Evolutionary conservation across 768 basidiomycete species (phyloP).

Genomic region (Calocybe indica): DNA sequence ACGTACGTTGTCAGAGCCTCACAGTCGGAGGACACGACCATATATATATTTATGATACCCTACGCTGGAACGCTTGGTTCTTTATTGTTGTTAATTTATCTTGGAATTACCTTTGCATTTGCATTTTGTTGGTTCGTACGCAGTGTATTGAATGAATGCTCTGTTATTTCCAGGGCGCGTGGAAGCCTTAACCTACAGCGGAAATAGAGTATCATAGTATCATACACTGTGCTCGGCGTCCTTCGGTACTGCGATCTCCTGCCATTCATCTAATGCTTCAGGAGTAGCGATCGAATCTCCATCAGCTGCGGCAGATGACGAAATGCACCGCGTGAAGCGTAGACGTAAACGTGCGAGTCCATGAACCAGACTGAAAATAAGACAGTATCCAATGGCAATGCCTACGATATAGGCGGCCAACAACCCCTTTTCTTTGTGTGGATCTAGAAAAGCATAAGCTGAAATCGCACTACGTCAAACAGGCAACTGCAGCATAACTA

Average conservation of each 20-base stretch:
- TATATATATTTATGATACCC: too few relatives aligned
- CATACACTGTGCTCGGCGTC: too few relatives aligned
- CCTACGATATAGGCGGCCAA: constrained; percentile 62
- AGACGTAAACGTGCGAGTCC: constrained; percentile 13
- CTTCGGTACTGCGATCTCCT: too few relatives aligned
- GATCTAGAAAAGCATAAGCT: constrained; percentile 68
- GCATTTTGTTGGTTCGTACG: too few relatives aligned
- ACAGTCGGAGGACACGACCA: too few relatives aligned
- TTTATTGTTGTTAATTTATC: constrained; percentile 1
- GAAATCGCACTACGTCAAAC: background rate
- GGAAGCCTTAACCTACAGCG: too few relatives aligned
- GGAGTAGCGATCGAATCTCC: background rate
- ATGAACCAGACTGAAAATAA: constrained; percentile 46
- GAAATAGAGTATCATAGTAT: too few relatives aligned
- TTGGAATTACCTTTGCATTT: background rate
- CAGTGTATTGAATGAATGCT: too few relatives aligned
- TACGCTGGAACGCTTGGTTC: background rate
- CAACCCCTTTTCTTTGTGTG: constrained; percentile 29
- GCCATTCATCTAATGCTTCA: constrained; percentile 1
- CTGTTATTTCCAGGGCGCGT: too few relatives aligned
- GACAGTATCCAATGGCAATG: constrained; percentile 41
- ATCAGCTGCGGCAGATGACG: background rate
- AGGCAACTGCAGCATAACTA: background rate
- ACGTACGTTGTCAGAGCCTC: too few relatives aligned
- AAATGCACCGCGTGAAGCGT: background rate